Conservation (phyloP, 1,139 yeast genomes). For the Meyerozyma athensensis region DNA sequence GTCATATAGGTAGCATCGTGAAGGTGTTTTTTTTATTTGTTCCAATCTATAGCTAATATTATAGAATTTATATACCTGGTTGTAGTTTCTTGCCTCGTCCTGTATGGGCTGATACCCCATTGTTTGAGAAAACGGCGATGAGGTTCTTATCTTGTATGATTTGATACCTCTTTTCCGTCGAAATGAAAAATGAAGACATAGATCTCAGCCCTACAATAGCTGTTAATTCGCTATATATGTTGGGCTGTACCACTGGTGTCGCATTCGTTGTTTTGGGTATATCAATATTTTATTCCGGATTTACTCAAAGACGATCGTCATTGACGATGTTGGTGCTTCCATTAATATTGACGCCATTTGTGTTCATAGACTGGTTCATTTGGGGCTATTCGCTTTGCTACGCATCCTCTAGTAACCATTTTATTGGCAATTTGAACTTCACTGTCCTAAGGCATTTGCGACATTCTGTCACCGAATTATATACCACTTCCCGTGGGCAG, state of each 20-base stretch:
- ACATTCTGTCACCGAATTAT: slow-evolving; percentile 19
- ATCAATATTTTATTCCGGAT: slow-evolving; percentile 53
- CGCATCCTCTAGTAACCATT: slow-evolving; percentile 35
- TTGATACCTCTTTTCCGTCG: too few species aligned
- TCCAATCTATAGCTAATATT: slow-evolving; percentile 4
- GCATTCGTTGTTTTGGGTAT: slow-evolving; percentile 38
- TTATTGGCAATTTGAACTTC: slow-evolving; percentile 44
- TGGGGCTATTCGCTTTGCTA: slow-evolving; percentile 56
- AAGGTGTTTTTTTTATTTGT: slow-evolving; percentile 3
- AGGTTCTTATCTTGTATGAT: too few species aligned
- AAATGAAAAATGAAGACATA: not conserved
- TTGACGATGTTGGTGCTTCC: slow-evolving; percentile 52
- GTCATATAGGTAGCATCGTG: slow-evolving; percentile 3
- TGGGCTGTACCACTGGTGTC: slow-evolving; percentile 31
- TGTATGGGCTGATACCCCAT: too few species aligned
- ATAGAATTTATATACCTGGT: not conserved
- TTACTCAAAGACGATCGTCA: slow-evolving; percentile 53
- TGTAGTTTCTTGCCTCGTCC: too few species aligned
- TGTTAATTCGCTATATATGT: slow-evolving; percentile 35
- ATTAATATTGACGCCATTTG: slow-evolving; percentile 35
- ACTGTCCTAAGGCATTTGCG: slow-evolving; percentile 37
- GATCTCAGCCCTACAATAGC: slow-evolving; percentile 13
- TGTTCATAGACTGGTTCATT: slow-evolving; percentile 52
- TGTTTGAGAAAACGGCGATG: not conserved
- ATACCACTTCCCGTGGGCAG: slow-evolving; percentile 34